These are phyloP conservation scores for Malus asiatica DNA, from an alignment of 306 rosid genomes.

Conservation along the genomic window DNA sequence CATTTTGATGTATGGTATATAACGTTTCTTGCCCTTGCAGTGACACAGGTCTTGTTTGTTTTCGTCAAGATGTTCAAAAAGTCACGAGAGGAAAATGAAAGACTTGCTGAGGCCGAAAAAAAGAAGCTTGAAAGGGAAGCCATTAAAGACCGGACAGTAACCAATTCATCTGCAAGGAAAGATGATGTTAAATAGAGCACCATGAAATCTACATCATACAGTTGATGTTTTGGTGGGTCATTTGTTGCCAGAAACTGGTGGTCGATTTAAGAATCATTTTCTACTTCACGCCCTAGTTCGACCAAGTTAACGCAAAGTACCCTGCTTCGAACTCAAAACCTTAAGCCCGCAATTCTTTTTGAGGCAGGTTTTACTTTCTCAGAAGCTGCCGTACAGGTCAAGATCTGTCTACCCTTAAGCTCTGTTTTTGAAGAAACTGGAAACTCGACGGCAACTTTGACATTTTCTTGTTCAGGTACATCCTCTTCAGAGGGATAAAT, in stretches of 20 bases:
- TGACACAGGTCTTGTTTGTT: constrained; percentile 75
- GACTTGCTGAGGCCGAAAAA: constrained; percentile 79
- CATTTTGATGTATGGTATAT: neutral
- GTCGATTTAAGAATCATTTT: neutral
- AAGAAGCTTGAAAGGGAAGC: constrained; percentile 91
- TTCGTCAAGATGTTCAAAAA: constrained; percentile 84
- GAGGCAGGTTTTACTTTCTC: neutral
- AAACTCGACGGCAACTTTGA: neutral
- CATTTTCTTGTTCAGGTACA: neutral
- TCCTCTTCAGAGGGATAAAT: neutral
- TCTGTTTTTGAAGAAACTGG: neutral
- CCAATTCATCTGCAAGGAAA: constrained; percentile 30
- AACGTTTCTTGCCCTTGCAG: constrained; percentile 40
- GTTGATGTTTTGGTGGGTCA: neutral
- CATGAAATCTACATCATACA: neutral
- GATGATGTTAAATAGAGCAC: constrained; percentile 27
- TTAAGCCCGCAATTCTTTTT: neutral
- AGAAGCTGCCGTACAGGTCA: neutral
- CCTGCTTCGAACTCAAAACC: neutral
- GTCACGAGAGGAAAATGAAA: constrained; percentile 89
- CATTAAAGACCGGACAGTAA: constrained; percentile 61
- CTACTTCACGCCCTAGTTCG: neutral
- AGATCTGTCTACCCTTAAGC: neutral
- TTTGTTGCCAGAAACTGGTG: neutral
- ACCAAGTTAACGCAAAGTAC: neutral